Conservation (phyloP, 2,329 filamentous ascomycete species). For the Xylariaceae sp. region DNA sequence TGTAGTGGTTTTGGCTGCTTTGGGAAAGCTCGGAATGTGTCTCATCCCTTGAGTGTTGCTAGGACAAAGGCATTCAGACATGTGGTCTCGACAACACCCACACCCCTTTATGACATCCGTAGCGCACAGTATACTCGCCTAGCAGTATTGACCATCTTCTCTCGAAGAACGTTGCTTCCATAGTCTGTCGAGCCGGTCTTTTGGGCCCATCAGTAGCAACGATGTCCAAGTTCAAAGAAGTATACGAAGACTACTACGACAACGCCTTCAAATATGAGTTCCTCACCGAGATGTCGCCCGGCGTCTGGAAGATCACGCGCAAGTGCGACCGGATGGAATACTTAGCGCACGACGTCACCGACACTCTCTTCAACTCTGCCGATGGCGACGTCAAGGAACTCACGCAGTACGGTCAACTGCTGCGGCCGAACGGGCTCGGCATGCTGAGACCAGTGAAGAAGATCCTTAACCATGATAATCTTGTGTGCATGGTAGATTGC, state of each 20-base stretch:
- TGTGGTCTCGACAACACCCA: constrained; percentile 15
- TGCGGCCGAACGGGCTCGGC: constrained; percentile 19
- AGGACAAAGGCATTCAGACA: constrained; percentile 28
- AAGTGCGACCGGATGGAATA: constrained; percentile 26
- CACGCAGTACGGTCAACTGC: constrained; percentile 10
- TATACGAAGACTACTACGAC: constrained; percentile 10
- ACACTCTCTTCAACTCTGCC: constrained; percentile 14
- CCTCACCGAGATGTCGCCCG: constrained; percentile 23
- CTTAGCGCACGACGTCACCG: constrained; percentile 30
- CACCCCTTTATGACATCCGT: constrained; percentile 7
- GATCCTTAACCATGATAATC: constrained; percentile 49
- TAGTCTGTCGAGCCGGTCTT: neutral
- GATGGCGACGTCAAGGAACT: constrained; percentile 2
- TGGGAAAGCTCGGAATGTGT: constrained; percentile 25
- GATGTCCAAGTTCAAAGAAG: constrained; percentile 15
- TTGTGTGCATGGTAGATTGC: constrained; percentile 44
- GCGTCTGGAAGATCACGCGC: constrained; percentile 28
- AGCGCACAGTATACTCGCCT: neutral
- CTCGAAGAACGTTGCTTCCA: neutral
- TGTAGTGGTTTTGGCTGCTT: constrained; percentile 10
- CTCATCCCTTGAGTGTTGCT: constrained; percentile 9
- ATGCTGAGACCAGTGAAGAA: constrained; percentile 30
- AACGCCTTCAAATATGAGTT: constrained; percentile 27
- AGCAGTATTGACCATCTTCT: constrained; percentile 1
- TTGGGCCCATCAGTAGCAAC: neutral